Conservation (phyloP, 331 rosid genomes). For the Erythrophleum ivorense region DNA sequence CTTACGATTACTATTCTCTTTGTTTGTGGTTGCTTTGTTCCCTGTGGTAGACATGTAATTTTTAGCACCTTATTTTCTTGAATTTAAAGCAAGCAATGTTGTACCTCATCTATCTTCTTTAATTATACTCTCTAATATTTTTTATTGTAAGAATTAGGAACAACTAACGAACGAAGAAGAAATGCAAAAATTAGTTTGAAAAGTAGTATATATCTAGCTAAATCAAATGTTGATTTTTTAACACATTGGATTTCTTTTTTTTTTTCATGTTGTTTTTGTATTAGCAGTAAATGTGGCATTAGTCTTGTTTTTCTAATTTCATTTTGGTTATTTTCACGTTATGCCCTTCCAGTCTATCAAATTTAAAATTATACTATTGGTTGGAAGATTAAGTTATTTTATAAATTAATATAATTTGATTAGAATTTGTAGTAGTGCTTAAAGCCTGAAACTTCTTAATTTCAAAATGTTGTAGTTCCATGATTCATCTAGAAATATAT, state of each 20-base stretch:
- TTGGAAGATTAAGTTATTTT: neutral
- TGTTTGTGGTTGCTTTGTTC: no score
- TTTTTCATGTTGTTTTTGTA: neutral
- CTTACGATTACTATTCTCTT: no score
- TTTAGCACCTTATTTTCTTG: no score
- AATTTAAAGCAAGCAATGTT: no score
- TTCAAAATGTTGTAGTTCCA: neutral
- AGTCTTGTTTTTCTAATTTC: neutral
- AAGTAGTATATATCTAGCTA: neutral
- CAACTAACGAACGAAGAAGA: neutral
- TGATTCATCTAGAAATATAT: neutral
- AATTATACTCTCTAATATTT: no score
- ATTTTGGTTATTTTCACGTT: neutral
- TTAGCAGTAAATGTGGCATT: neutral
- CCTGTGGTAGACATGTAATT: no score
- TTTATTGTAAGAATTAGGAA: neutral
- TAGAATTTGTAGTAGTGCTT: neutral
- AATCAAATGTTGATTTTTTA: constrained; percentile 2
- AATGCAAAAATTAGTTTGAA: neutral
- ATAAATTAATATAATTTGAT: neutral
- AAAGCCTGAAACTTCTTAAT: neutral
- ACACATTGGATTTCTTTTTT: neutral
- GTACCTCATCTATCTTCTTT: neutral
- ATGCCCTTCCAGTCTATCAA: neutral
- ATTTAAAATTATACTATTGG: neutral